Evolutionary conservation across 768 basidiomycete species (phyloP).

Genomic region (Baorangia bicolor): DNA sequence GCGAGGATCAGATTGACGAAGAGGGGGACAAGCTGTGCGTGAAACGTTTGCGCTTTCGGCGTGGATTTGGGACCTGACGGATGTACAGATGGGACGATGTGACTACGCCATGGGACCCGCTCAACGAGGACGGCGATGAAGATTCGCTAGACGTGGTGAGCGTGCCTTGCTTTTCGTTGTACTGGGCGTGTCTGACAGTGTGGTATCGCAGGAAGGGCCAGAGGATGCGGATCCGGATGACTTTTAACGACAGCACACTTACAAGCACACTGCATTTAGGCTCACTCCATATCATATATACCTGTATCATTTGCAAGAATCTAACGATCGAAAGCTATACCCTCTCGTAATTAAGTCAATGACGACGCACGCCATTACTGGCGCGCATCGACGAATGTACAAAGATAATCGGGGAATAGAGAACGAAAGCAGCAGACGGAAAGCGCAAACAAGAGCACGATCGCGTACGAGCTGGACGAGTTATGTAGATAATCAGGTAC

Average conservation of each 20-base stretch:
- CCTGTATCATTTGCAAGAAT: neutral
- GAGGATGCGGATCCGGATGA: neutral
- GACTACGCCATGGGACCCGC: constrained; percentile 21
- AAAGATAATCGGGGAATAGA: neutral
- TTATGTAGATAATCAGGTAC: constrained; percentile 15
- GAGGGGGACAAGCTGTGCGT: constrained; percentile 21
- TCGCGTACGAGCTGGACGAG: constrained; percentile 6
- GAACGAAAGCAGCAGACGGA: constrained; percentile 9
- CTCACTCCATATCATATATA: neutral
- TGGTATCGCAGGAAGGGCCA: neutral
- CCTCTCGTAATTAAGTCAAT: constrained; percentile 1
- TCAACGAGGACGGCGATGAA: constrained; percentile 25
- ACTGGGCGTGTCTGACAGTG: neutral
- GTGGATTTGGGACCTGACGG: neutral
- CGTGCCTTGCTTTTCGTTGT: too few species aligned
- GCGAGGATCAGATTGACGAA: neutral
- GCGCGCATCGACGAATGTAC: neutral
- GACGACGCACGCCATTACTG: neutral
- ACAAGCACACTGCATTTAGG: neutral
- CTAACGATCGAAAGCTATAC: neutral
- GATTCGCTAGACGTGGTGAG: constrained; percentile 19
- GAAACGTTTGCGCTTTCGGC: neutral
- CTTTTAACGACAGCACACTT: neutral
- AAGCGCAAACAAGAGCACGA: constrained; percentile 10
- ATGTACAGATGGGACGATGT: constrained; percentile 23